Base-by-base conservation (phyloP, 176 grass and related monocot species). In the Musa schizocarpa region DNA sequence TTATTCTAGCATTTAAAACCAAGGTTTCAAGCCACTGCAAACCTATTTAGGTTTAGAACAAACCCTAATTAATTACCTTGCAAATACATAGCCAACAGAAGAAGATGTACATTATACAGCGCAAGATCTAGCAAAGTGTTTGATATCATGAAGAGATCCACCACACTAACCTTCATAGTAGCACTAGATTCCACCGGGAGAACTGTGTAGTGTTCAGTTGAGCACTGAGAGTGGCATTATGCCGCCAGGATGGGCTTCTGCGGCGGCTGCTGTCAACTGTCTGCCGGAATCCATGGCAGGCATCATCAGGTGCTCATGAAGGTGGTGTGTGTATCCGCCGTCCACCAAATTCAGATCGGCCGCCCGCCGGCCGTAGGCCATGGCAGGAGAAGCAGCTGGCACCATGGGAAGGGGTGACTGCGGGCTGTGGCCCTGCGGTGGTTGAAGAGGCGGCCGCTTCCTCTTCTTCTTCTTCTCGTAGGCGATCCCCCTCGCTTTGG, bases 401-500 rank as follows among this genome's bases (percentile, higher is more conserved):
- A 6, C 57, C 68, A 70, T 2, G 25, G 48, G 17, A 13, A 65
- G 68, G 2, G 8, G 27, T 8, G 19, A 17, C 16, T 12, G 19
- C 68, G 1, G 14, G 34, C 23, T 57, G 54, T 69, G 66, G 66
- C 27, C 66, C 9, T 58, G 72, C 13, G 24, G 54, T 25, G 53
- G 54, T 7, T 53, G 25, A 24, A 24, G 24, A 0, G 53, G 26
- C 8, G 72, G 25, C 13, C 19, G 24, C 13, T 52, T 52, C 19
- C 22, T 59, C 16, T 54, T 56, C 54, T 74, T 74, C 17, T 70
- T 70, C 68, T 79, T 79, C 53, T 69, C 77, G 53, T 79, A 79
- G 52, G 77, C 53, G 13, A 79, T 79, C 65, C 77, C 77, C 10
- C 77, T 56, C 10, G 77, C 77, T 65, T 79, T 79, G 21, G 77